Base-by-base conservation (phyloP, 192 early-diverging fungal genomes). In the Piromyces sp. region DNA sequence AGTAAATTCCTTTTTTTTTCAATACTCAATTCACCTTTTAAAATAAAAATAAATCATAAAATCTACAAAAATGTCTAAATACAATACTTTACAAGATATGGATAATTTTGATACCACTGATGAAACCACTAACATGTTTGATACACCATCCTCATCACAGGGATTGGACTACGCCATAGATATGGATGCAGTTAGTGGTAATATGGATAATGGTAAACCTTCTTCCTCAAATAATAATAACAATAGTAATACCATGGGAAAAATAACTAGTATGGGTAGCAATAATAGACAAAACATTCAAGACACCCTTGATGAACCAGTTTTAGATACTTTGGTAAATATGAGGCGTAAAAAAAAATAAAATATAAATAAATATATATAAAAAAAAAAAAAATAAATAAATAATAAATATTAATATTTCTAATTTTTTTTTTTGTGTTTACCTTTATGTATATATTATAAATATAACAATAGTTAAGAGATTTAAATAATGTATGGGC, bases 221-320 rank as follows among this genome's bases (percentile, higher is more conserved):
- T 4, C 38, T 40, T 51, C 42, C 17, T 51, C 42, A 51, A 51
- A 51, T 51, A 51, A 51, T 5, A 51, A 51, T 51, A 51, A 0
- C 14, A 51, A 0, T n/a, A n/a, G n/a, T 22, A 51, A 22, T 51
- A 51, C 37, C 3, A 33, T 33, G 31, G 31, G 38, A 13, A 40
- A 40, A 12, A 40, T 16, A 2, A 40, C 11, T 13, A 13, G 15
- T 40, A 40, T 16, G 2, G 38, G 13, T 22, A 51, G 14, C 22
- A 40, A 40, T 40, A 51, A 51, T 51, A 51, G 19, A 22, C 7
- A 51, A 22, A 22, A 6, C 4, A 51, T 51, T 51, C 30, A 68
- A 30, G 82, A 97, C 87, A 98, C 97, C 26, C 88, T 98, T 26
- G 97, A 98, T 87, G 97, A 98, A 84, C 96, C 97, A 31, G 95